Base-by-base conservation (phyloP, 73 alveolate species). In the Uronychia setigera region DNA sequence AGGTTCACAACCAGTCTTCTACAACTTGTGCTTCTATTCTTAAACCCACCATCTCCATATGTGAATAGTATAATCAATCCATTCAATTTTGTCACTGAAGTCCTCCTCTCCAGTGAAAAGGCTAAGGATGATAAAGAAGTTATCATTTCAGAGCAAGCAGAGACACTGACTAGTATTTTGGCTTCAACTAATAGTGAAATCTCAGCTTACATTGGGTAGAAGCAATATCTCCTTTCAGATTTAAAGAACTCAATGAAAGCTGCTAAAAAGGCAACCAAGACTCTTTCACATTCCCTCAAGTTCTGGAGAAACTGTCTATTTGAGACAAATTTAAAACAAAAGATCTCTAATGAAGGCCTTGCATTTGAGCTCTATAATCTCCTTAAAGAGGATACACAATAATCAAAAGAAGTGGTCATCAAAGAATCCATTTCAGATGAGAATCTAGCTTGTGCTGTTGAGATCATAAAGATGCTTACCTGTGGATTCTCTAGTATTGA, bases 401-500 rank as follows among this genome's bases (percentile, higher is more conserved):
- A 59, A 0, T 29, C 67, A 29, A 31, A 46, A 46, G 30, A 32
- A 0, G 82, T 79, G 60, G 33, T 86, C 19, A 46, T 60, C 9
- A 28, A 85, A 29, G 35, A 57, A 0, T 77, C 76, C 28, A n/a
- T 26, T 33, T 57, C 25, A 9, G 81, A 25, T 29, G 32, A 26
- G 27, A 76, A 76, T 30, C 28, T 32, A 31, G 81, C 58, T 76
- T 31, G 28, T 1, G 29, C 32, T 26, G 75, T 83, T 76, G 91
- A 83, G 60, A 30, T 86, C 25, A 86, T 86, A 0, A 86, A 80
- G 60, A 19, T 31, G n/a, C 85, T 88, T 11, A 77, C 85, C n/a
- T 31, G 82, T 19, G 91, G 91, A 26, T 74, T 26, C 60, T 76
- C 84, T 28, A 28, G 60, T 26, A 35, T 82, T 35, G 91, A 82